Percentiles rank a stretch among this genome's conserved stretches.
Conservation (phyloP, 148 eudicot genomes). For the Linanthus parryae region DNA sequence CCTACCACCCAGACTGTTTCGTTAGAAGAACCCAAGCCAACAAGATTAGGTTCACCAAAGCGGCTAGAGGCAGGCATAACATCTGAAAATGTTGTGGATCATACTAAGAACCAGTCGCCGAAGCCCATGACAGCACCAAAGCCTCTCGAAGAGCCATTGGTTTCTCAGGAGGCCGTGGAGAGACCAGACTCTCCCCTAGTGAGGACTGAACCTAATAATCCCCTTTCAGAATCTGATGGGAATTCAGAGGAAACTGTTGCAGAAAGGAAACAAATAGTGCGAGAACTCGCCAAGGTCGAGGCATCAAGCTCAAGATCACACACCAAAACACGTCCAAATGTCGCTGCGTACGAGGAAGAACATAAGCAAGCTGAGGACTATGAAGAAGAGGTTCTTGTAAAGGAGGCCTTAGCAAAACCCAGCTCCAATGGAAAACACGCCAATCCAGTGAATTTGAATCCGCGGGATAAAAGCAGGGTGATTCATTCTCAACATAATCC, state of each 20-base stretch:
- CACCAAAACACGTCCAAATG: background rate
- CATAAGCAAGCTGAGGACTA: conserved; percentile 12
- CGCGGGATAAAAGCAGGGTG: conserved; percentile 2
- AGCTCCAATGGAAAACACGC: too few species aligned
- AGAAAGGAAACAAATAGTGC: conserved; percentile 4
- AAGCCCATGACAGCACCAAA: background rate
- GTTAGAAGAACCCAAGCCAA: too few species aligned
- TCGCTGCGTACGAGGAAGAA: conserved; percentile 10
- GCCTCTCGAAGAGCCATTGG: background rate
- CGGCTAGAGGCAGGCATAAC: background rate
- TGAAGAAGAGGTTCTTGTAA: background rate
- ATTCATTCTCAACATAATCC: conserved; percentile 12
- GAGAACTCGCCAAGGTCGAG: background rate
- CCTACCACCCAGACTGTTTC: too few species aligned
- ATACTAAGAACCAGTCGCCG: background rate
- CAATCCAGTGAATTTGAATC: conserved; percentile 3
- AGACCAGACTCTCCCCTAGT: conserved; percentile 4
- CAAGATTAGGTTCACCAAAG: background rate
- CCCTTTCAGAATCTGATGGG: background rate
- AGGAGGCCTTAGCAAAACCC: conserved; percentile 2
- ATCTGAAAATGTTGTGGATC: background rate
- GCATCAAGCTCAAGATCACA: background rate
- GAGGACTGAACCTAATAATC: background rate
- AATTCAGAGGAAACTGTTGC: background rate
- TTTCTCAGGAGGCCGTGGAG: too few species aligned